phyloP scores from a whole-genome alignment of 345 rosid genomes.

The Bruguiera sexangula region DNA sequence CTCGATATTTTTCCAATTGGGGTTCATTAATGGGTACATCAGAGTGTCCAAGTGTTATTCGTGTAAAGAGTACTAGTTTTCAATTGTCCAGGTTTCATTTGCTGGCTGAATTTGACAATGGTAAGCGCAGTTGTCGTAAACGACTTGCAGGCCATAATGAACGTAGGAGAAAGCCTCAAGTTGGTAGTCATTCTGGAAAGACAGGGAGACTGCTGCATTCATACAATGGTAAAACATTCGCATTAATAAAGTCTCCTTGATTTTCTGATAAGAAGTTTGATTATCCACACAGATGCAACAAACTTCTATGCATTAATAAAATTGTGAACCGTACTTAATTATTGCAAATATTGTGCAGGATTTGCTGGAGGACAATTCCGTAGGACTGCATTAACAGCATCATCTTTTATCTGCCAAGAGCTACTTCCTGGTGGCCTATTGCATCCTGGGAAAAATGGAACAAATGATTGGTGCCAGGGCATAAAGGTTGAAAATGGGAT shows the following conservation, averaged over 20 bases:
- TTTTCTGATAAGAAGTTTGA: background rate
- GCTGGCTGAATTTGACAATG: slow-evolving; percentile 42
- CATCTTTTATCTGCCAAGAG: slow-evolving; percentile 61
- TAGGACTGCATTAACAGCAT: slow-evolving; percentile 26
- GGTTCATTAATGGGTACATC: background rate
- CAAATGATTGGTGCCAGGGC: slow-evolving; percentile 38
- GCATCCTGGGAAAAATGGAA: slow-evolving; percentile 38
- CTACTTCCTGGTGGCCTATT: slow-evolving; percentile 35
- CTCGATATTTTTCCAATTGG: background rate
- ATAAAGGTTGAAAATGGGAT: slow-evolving; percentile 50
- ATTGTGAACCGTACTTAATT: background rate
- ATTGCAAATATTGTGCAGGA: slow-evolving; percentile 23
- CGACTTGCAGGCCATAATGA: slow-evolving; percentile 48
- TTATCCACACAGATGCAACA: too few relatives aligned
- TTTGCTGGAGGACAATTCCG: slow-evolving; percentile 36
- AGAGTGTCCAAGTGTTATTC: background rate
- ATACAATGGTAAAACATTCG: slow-evolving; percentile 40
- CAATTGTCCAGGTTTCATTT: slow-evolving; percentile 38
- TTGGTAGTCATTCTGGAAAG: slow-evolving; percentile 33
- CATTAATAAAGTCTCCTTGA: background rate
- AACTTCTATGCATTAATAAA: too few relatives aligned
- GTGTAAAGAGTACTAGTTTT: slow-evolving; percentile 7
- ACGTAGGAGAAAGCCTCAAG: slow-evolving; percentile 42
- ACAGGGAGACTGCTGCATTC: slow-evolving; percentile 41
- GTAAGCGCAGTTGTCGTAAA: slow-evolving; percentile 48